Evolutionary conservation across 2,329 filamentous ascomycete genomes (phyloP), one percentile per base, ranked within the genome.

Genomic region (Colletotrichum eremochloae): DNA sequence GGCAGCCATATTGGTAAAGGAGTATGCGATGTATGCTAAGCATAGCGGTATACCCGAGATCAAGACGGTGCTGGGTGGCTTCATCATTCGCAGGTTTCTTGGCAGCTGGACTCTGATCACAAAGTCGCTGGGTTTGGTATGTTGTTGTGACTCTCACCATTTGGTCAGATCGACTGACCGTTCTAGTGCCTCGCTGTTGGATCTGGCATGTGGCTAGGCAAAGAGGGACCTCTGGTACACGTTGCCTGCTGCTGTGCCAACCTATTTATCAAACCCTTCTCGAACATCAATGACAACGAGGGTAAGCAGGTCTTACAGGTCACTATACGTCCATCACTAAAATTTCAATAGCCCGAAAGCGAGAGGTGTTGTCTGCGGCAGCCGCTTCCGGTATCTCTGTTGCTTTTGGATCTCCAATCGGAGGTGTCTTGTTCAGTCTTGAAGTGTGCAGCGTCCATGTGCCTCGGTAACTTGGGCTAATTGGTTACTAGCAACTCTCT

Each of bases 41-140:
- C 96, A 98, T 79, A 97, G 94, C 80, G 96, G 96, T 82, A 98
- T 99, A 76, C 95, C 96, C 7, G 96, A 99, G 85, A 97, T 99
- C 83, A 99, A 99, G 86, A 98, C 95, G 3, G 90, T 99, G 11
- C 85, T 99, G 66, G 96, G 96, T 52, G 96, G 96, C 7, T 98
- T 98, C 80, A 92, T 99, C 42, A 98, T 99, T 74, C 89, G 92
- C 73, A 90, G 92, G 71, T 97, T 98, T 77, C 86, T 98, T 78
- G 94, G 95, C 12, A 86, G 87, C 42, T 98, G 95, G 95, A 98
- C 96, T 1, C 85, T 98, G 79, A 81, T 94, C 40, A 95, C 95
- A 68, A 98, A 98, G 80, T 97, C 95, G 1, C 81, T 98, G 55
- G 96, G 96, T 38, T 83, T 97, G 82, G 94, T 96, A 85, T 81